phyloP scores from a whole-genome alignment of 345 rosid genomes.

The rapeseed (Brassica napus) region DNA sequence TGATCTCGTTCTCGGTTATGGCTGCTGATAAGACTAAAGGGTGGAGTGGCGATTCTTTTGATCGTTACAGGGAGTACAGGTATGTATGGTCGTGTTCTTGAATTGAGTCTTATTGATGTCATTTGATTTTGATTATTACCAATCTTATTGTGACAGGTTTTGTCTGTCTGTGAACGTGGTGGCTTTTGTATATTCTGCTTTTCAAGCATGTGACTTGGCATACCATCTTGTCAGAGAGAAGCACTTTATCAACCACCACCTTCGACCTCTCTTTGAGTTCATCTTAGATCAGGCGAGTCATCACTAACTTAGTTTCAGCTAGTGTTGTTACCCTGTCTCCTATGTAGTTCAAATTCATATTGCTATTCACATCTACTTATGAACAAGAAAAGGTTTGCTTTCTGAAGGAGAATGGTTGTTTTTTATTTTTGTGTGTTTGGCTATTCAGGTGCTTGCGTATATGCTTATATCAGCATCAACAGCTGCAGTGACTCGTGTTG shows the following conservation, averaged over 20 bases:
- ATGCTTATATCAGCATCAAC: constrained; percentile 85
- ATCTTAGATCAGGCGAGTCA: constrained; percentile 86
- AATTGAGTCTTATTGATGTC: constrained; percentile 3
- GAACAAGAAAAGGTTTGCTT: background rate
- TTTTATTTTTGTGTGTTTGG: background rate
- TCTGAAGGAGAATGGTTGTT: background rate
- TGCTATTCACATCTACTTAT: too few relatives aligned
- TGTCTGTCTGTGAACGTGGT: constrained; percentile 84
- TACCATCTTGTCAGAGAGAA: constrained; percentile 58
- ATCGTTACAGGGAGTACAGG: constrained; percentile 94
- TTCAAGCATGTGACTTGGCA: constrained; percentile 72
- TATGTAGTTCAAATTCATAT: too few relatives aligned
- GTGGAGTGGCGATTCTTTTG: constrained; percentile 96
- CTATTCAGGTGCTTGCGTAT: constrained; percentile 76
- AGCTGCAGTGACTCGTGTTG: constrained; percentile 85
- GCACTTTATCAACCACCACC: constrained; percentile 58
- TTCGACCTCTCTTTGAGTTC: constrained; percentile 64
- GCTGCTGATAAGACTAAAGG: constrained; percentile 96
- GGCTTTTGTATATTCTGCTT: constrained; percentile 67
- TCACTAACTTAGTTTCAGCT: too few relatives aligned
- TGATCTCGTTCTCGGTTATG: constrained; percentile 93
- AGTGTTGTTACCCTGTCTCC: too few relatives aligned
- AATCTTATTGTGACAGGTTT: constrained; percentile 51
- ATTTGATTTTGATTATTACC: background rate
- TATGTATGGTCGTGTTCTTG: constrained; percentile 13